Conservation (phyloP, 805 yeast species). For the Candida odintsovae region DNA sequence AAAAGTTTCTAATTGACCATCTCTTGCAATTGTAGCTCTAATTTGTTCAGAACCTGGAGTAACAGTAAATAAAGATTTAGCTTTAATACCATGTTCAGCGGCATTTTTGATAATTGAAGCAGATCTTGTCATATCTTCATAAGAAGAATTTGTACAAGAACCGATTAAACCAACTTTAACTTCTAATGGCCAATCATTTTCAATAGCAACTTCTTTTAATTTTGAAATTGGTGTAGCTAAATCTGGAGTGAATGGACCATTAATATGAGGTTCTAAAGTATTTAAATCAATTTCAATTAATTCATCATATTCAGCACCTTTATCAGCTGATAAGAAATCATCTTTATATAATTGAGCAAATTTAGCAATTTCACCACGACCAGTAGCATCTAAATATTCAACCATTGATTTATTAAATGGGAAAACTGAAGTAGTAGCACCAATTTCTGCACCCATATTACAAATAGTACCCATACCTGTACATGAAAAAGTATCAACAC, state of each 20-base stretch:
- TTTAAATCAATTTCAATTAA: slow-evolving; percentile 84
- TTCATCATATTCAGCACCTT: slow-evolving; percentile 91
- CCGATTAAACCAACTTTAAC: slow-evolving; percentile 95
- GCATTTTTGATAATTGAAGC: slow-evolving; percentile 92
- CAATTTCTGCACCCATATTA: slow-evolving; percentile 99
- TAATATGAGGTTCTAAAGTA: slow-evolving; percentile 90
- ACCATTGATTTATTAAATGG: slow-evolving; percentile 90
- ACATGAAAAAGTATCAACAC: slow-evolving; percentile 87
- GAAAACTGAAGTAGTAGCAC: slow-evolving; percentile 97
- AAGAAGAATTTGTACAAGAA: slow-evolving; percentile 97
- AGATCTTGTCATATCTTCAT: slow-evolving; percentile 97
- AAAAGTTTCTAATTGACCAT: slow-evolving; percentile 85
- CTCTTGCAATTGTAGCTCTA: slow-evolving; percentile 96
- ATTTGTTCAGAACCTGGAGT: slow-evolving; percentile 99
- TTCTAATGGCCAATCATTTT: slow-evolving; percentile 88
- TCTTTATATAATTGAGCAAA: slow-evolving; percentile 64
- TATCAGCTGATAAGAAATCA: slow-evolving; percentile 77
- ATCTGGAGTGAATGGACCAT: slow-evolving; percentile 99
- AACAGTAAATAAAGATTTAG: slow-evolving; percentile 88
- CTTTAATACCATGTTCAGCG: slow-evolving; percentile 80
- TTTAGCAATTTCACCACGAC: slow-evolving; percentile 78
- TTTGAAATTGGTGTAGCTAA: slow-evolving; percentile 91
- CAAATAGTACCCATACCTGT: slow-evolving; percentile 99
- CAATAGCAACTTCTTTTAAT: slow-evolving; percentile 75
- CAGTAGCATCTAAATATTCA: slow-evolving; percentile 81